These are phyloP conservation scores for Eleusine indica DNA, from an alignment of 176 grass and related monocot genomes.

Conservation along the genomic window DNA sequence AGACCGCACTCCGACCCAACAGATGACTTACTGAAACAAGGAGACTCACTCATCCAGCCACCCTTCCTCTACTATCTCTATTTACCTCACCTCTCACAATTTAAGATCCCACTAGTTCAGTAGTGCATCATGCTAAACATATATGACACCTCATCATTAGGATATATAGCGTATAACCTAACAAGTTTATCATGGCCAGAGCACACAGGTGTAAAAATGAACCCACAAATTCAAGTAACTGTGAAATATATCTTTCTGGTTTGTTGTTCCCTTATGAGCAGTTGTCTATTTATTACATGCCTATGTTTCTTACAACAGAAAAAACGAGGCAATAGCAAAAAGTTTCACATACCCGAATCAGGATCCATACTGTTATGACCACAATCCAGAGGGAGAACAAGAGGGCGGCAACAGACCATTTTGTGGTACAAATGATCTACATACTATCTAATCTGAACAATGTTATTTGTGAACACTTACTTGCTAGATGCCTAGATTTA, in stretches of 20 bases:
- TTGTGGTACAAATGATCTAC: not conserved
- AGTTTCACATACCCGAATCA: not conserved
- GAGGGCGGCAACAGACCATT: too few species aligned
- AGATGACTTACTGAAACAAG: not conserved
- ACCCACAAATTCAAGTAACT: too few species aligned
- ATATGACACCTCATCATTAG: too few species aligned
- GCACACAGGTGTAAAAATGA: too few species aligned
- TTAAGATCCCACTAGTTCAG: too few species aligned
- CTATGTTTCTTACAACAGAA: constrained; percentile 3
- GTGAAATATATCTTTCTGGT: not conserved
- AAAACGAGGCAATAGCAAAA: not conserved
- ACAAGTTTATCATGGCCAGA: too few species aligned
- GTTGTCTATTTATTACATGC: not conserved
- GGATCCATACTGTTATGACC: too few species aligned
- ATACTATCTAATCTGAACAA: not conserved
- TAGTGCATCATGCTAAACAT: too few species aligned
- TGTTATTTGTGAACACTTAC: not conserved
- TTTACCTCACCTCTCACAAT: too few species aligned
- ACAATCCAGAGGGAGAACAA: too few species aligned
- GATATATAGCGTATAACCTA: too few species aligned
- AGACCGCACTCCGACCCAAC: not conserved
- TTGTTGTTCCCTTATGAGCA: not conserved
- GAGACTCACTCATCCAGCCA: not conserved
- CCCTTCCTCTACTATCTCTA: not conserved
- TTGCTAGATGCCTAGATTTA: not conserved